phyloP scores from a whole-genome alignment of 129 eudicot species.

The Arctium minus region DNA sequence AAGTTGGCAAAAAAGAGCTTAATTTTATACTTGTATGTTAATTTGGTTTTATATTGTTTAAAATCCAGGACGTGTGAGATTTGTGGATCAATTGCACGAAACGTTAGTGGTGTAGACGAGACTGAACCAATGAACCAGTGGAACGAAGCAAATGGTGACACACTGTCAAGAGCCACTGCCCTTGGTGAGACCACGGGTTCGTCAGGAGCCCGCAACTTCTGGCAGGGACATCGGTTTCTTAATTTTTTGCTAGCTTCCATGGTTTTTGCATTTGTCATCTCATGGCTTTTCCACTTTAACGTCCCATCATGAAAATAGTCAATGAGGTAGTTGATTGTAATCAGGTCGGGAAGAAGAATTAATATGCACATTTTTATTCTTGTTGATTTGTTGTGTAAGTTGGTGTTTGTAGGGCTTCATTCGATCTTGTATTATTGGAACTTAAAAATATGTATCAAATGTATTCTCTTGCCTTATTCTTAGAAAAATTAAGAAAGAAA shows the following conservation, averaged over 20 bases:
- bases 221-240: conserved; percentile 80
- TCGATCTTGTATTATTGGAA: neutral
- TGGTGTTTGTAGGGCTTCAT: neutral
- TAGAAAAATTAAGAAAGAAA: too few relatives aligned
- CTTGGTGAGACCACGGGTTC: conserved; percentile 18
- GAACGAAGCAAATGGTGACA: conserved; percentile 43
- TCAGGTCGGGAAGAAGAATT: neutral
- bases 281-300: conserved; percentile 89
- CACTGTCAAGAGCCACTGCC: conserved; percentile 25
- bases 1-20: neutral
- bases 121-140: conserved; percentile 41
- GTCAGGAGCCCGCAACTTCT: conserved; percentile 42
- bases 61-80: conserved; percentile 71
- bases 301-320: conserved; percentile 35
- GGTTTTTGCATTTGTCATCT: conserved; percentile 91
- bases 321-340: conserved; percentile 1
- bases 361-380: neutral
- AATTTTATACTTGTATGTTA: neutral
- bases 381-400: neutral
- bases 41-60: neutral
- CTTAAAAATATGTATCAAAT: conserved; percentile 2
- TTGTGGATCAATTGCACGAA: conserved; percentile 69
- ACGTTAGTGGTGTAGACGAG: conserved; percentile 56
- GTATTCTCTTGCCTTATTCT: neutral
- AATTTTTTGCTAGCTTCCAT: conserved; percentile 79